Evolutionary conservation across 306 rosid species (phyloP).

Genomic region (Astragalus glycyphyllos): DNA sequence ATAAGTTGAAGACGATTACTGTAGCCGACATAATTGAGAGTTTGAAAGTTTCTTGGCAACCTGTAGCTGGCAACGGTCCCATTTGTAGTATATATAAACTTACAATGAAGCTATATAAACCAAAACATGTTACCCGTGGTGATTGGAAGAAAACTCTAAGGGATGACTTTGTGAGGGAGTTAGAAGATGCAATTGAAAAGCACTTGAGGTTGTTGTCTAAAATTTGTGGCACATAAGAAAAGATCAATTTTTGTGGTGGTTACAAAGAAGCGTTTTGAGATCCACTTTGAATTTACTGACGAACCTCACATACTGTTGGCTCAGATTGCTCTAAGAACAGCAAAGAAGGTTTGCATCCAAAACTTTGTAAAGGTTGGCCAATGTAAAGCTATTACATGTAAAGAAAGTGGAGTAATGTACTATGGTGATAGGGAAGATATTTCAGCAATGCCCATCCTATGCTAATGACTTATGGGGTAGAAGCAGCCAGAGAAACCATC

Average conservation of each 20-base stretch:
- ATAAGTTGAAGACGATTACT: slow-evolving; percentile 80
- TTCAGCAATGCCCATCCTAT: too few relatives aligned
- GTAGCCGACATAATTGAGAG: slow-evolving; percentile 84
- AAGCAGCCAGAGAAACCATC: too few relatives aligned
- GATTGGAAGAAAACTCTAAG: slow-evolving; percentile 72
- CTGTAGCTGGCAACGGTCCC: slow-evolving; percentile 46
- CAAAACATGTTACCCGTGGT: slow-evolving; percentile 57
- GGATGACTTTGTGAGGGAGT: slow-evolving; percentile 61
- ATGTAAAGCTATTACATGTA: too few relatives aligned
- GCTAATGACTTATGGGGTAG: too few relatives aligned
- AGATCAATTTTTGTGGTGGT: slow-evolving; percentile 61
- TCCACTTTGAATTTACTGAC: slow-evolving; percentile 63
- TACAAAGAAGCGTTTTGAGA: slow-evolving; percentile 65
- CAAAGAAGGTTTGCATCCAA: slow-evolving; percentile 75
- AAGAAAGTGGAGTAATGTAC: too few relatives aligned
- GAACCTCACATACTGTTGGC: slow-evolving; percentile 84
- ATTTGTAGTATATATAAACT: slow-evolving; percentile 81
- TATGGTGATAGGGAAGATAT: too few relatives aligned
- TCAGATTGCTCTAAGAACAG: slow-evolving; percentile 83
- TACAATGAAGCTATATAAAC: slow-evolving; percentile 65
- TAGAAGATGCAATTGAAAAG: slow-evolving; percentile 77
- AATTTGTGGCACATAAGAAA: slow-evolving; percentile 75
- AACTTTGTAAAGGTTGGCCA: slow-evolving; percentile 71
- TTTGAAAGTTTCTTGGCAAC: slow-evolving; percentile 69
- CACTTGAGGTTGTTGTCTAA: slow-evolving; percentile 64